Base-by-base conservation (phyloP, 1,284 basidiomycete species). In the Mycena sp. region DNA sequence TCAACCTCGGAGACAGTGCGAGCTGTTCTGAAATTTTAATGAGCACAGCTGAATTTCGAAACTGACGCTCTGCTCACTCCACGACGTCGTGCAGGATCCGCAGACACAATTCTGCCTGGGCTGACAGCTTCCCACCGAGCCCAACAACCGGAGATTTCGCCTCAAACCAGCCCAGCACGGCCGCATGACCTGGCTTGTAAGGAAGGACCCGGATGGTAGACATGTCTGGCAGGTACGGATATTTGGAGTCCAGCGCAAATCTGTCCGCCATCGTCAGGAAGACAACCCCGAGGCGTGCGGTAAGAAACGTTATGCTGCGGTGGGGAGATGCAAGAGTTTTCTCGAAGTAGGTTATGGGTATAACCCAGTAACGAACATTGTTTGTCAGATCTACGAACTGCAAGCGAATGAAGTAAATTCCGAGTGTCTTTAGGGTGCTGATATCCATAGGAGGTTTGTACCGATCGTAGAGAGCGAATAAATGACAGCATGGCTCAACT, bases 121-220 rank as follows among this genome's bases (percentile, higher is more conserved):
- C 25, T 16, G 28, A 21, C 17, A n/a, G n/a, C 14, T 30, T 1
- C 41, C 52, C 28, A 73, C 74, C 9, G 70, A 67, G 10, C 69
- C 71, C 17, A 71, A 73, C 25, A 77, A 64, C 0, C 83, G 79
- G 0, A n/a, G 67, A 67, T 67, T 88, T 88, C 69, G 89, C 82
- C 71, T 90, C 78, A 71, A 90, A 88, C 79, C 81, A 87, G 3
- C 89, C 89, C 75, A 89, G 79, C 23, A 91, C 76, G 58, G 75
- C 83, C 2, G 83, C 87, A 65, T 90, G 87, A 0, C 84, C 83
- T 0, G 83, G 81, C 1, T 86, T 84, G 58, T 87, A 90, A 14
- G 80, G 75, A 54, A 84, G 85, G 1, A 79, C 50, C 46, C 85
- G 80, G 55, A 87, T 70, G 7, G 84, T 83, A 17, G 77, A 72